Base-by-base conservation (phyloP, 139 green algal genomes). In the Chlorella sp. region DNA sequence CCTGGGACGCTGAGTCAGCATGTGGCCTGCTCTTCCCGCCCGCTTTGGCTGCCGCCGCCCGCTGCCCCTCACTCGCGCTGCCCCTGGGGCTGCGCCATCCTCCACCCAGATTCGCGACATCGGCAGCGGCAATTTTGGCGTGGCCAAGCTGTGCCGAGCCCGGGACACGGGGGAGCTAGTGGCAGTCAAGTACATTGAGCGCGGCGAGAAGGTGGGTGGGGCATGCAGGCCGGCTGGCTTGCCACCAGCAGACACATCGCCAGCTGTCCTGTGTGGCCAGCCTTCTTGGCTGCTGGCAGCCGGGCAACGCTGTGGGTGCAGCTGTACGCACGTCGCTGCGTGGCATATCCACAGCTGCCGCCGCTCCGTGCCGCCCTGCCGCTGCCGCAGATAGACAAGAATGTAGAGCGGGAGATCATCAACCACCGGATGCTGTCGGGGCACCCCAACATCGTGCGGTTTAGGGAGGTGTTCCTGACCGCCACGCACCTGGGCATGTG, bases 381-480 rank as follows among this genome's bases (percentile, higher is more conserved):
- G n/a, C 54, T 64, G 43, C 41, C 54, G 82, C 91, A 98, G 94
- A 97, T 99, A 65, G 97, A 99, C 87, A 96, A 96, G 78, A 99
- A 99, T 83, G 97, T 99, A 64, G 94, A 98, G 91, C 89, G 97
- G 4, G 97, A 99, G 87, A 97, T 99, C 48, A 93, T 99, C 76
- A 99, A 99, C 83, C 97, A 99, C 86, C 79, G 95, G 1, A 92
- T 92, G 81, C 89, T 99, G 54, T 92, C 92, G 19, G 84, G 84
- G 14, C 97, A 99, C 84, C 96, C 96, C n/a, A 99, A 99, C 87
- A 99, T 99, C 76, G 92, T 99, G 19, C 85, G 88, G 7, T 99
- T 99, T 91, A 94, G 94, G 48, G 96, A 98, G 91, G 95, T 96
- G 60, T 17, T 86, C 26, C 34, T 34, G 36, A 62, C 3, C 54